phyloP scores from a whole-genome alignment of 2,329 filamentous ascomycete genomes.

The Zymoseptoria brevis region DNA sequence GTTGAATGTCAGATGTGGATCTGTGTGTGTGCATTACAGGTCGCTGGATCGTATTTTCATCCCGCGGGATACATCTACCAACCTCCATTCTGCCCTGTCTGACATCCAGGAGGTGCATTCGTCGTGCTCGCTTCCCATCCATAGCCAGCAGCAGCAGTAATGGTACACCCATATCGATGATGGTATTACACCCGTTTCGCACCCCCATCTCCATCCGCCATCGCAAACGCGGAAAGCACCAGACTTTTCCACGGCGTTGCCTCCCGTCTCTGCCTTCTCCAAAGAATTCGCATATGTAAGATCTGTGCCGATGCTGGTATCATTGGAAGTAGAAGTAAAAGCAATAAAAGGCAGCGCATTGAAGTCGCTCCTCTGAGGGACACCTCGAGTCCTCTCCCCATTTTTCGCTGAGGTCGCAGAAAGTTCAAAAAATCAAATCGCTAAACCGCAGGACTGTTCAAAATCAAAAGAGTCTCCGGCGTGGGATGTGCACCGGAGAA shows the following conservation, averaged over 20 bases:
- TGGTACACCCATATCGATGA: not conserved
- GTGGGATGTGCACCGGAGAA: not conserved
- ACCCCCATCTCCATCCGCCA: no score
- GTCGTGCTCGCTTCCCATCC: not conserved
- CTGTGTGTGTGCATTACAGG: not conserved
- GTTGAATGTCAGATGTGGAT: not conserved
- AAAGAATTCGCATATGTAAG: not conserved
- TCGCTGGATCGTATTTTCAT: not conserved
- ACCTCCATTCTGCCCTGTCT: not conserved
- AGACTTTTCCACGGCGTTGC: not conserved
- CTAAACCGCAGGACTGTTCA: slow-evolving; percentile 21
- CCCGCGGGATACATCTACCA: not conserved
- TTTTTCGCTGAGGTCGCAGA: slow-evolving; percentile 5
- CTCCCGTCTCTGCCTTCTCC: not conserved
- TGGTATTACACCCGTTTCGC: not conserved
- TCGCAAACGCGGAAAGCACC: not conserved
- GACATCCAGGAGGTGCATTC: not conserved
- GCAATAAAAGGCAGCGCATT: not conserved
- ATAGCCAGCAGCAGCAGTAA: not conserved
- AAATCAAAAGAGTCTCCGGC: slow-evolving; percentile 5
- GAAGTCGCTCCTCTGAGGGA: not conserved
- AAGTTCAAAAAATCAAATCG: slow-evolving; percentile 13
- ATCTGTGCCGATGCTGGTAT: slow-evolving; percentile 22
- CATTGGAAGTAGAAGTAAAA: slow-evolving; percentile 12
- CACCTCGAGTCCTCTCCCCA: not conserved